phyloP scores from a whole-genome alignment of 2,329 filamentous ascomycete genomes.

The Apiospora pterosperma region DNA sequence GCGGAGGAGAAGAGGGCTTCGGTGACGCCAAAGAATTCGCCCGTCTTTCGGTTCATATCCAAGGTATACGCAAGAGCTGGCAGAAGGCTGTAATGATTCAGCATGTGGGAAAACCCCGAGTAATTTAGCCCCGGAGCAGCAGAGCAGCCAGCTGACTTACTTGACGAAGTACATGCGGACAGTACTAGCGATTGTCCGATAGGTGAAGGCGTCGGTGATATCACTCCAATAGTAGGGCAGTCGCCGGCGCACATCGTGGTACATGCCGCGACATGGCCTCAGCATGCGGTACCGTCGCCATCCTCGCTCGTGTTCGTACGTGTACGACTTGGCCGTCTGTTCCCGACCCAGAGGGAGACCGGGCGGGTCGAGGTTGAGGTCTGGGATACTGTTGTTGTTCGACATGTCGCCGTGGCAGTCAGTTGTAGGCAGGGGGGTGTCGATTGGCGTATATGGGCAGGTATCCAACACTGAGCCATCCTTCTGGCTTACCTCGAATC shows the following conservation, averaged over 20 bases:
- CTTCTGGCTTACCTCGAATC: no score
- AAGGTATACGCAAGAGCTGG: constrained; percentile 56
- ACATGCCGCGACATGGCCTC: constrained; percentile 48
- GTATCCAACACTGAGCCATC: no score
- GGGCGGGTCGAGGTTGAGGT: not conserved
- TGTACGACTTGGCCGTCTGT: constrained; percentile 15
- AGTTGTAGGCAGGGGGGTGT: no score
- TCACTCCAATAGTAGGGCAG: constrained; percentile 49
- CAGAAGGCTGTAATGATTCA: constrained; percentile 35
- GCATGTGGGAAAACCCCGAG: constrained; percentile 14
- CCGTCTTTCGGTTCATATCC: constrained; percentile 55
- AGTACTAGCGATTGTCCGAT: constrained; percentile 50
- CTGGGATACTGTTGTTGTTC: not conserved
- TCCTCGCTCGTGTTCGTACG: constrained; percentile 32
- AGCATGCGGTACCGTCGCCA: constrained; percentile 38
- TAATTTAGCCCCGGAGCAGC: no score
- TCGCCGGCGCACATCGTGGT: constrained; percentile 48
- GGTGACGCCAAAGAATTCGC: constrained; percentile 53
- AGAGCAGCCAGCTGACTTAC: constrained; percentile 17
- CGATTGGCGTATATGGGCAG: no score
- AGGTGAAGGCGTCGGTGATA: constrained; percentile 50
- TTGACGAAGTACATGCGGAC: constrained; percentile 59
- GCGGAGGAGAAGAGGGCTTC: constrained; percentile 53
- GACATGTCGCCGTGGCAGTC: no score
- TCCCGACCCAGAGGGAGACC: not conserved